phyloP scores from a whole-genome alignment of 495 filamentous ascomycete genomes.

The Penicillium herquei region DNA sequence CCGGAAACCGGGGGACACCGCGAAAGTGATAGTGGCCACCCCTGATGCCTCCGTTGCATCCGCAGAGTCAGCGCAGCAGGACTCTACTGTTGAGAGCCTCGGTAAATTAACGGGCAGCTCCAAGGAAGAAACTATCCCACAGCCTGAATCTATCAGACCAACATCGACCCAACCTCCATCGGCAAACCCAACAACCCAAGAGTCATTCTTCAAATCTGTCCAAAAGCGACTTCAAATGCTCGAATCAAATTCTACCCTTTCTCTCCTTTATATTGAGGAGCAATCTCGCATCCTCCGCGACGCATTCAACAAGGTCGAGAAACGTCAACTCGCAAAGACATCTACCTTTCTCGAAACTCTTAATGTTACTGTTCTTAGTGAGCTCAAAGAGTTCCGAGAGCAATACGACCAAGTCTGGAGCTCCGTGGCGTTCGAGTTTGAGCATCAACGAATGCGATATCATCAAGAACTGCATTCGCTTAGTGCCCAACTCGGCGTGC shows the following conservation, averaged over 20 bases:
- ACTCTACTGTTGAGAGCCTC: conserved; percentile 25
- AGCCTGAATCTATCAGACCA: conserved; percentile 44
- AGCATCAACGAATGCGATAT: conserved; percentile 77
- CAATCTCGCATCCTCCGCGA: conserved; percentile 90
- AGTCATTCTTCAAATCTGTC: conserved; percentile 96
- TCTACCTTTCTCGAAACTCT: conserved; percentile 76
- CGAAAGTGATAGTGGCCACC: conserved; percentile 15
- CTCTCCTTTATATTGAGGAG: conserved; percentile 93
- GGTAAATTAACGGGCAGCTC: conserved; percentile 16
- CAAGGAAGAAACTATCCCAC: conserved; percentile 32
- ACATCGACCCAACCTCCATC: conserved; percentile 55
- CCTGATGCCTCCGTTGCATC: conserved; percentile 20
- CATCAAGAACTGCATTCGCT: conserved; percentile 78
- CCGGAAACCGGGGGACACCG: conserved; percentile 21
- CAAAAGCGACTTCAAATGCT: conserved; percentile 88
- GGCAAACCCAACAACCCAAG: conserved; percentile 81
- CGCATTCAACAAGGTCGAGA: conserved; percentile 87
- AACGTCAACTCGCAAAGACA: conserved; percentile 80
- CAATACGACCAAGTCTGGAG: conserved; percentile 98
- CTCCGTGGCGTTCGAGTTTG: conserved; percentile 86
- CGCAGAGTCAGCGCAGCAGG: conserved; percentile 22
- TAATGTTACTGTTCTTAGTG: conserved; percentile 82
- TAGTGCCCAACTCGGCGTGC: conserved; percentile 73
- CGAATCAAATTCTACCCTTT: conserved; percentile 89
- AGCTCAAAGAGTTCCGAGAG: conserved; percentile 73